Base-by-base conservation (phyloP, 441 rosid genomes). In the Syzygium malaccense region DNA sequence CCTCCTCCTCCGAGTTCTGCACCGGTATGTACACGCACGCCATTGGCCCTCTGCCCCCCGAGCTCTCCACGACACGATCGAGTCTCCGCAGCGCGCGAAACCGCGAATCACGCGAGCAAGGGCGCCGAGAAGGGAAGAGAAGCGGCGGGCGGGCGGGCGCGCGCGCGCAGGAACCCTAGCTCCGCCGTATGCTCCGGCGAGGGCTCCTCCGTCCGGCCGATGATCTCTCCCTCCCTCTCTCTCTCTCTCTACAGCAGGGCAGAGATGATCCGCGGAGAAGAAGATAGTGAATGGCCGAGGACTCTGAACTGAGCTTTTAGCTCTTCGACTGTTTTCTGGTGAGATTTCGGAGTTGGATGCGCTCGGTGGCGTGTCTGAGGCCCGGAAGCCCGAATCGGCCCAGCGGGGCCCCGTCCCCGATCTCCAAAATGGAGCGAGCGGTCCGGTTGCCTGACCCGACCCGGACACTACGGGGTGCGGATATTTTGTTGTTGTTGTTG, bases 1-100 rank as follows among this genome's bases (percentile, higher is more conserved):
- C 99, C 92, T 98, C 99, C 92, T 98, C 99, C 93, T 98, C 99
- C 60, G 99, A 98, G 93, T 98, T 98, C 91, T 98, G 99, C 89
- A 98, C 99, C 32, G 99, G 99, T 87, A 98, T 97, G 92, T 98
- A 97, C 58, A 98, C 97, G 87, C 93, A 93, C 88, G 99, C 98
- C 99, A 98, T 98, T 88, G 91, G 48, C 48, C 86, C 85, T 17
- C 33, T 13, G 80, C 49, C 80, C 28, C 28, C 48, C 49, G 7
- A 41, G n/a, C 18, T 23, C 51, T 41, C n/a, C 15, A 41, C 83
- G 17, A 13, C 8, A 41, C 83, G 83, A 41, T 41, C 83, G 51
- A 75, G 51, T 25, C 83, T 75, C 51, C 17, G n/a, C 51, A 60
- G 66, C 66, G 8, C 15, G 68, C 68, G 32, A 28, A 60, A 6